Conservation (phyloP, 129 eudicot genomes). For the Flaveria brownii region DNA sequence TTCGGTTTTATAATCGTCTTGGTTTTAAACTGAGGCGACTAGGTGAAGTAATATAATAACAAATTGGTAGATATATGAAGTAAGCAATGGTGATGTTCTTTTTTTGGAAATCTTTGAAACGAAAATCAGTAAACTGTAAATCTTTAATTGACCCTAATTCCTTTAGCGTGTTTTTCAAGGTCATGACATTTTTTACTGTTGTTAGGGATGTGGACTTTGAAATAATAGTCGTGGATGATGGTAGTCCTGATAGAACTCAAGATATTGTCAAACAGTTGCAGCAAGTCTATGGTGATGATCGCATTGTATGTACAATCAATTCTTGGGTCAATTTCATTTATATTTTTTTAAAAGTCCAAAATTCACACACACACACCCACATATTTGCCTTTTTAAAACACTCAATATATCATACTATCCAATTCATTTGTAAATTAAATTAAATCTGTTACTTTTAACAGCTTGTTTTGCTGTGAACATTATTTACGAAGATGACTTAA, state of each 20-base stretch:
- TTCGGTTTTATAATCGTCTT: background rate
- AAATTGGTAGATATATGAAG: no score
- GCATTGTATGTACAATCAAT: slow-evolving; percentile 55
- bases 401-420: background rate
- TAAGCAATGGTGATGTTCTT: no score
- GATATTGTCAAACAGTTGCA: slow-evolving; percentile 91
- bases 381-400: background rate
- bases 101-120: no score
- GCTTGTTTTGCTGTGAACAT: background rate
- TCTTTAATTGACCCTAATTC: no score
- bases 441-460: background rate
- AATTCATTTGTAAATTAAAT: background rate
- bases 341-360: background rate
- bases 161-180: background rate
- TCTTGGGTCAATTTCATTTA: background rate
- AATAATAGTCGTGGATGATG: slow-evolving; percentile 88
- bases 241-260: slow-evolving; percentile 98
- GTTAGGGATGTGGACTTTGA: slow-evolving; percentile 76
- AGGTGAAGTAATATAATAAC: no score
- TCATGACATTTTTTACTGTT: slow-evolving; percentile 37
- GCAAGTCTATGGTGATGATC: slow-evolving; percentile 81
- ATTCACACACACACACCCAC: background rate
- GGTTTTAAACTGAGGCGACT: no score
- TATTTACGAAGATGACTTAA: background rate
- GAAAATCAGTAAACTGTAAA: no score